These are phyloP conservation scores for Aspergillus sp. DNA, from an alignment of 2,329 filamentous ascomycete genomes.

Conservation along the genomic window DNA sequence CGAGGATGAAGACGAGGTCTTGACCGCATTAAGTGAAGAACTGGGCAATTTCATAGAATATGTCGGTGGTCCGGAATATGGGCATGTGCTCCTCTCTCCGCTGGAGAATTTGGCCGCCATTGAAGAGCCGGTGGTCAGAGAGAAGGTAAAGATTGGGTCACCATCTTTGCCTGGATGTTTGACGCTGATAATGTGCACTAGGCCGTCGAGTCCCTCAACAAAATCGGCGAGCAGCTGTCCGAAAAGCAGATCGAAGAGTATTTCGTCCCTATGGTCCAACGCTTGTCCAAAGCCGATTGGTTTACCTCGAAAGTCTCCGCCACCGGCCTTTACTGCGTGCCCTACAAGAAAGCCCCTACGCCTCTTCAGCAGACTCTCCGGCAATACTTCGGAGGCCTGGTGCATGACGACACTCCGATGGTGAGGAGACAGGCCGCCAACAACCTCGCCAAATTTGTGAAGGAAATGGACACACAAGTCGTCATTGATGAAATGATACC, in stretches of 20 bases:
- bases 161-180: neutral
- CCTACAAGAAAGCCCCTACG: constrained; percentile 86
- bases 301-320: constrained; percentile 99
- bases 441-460: constrained; percentile 95
- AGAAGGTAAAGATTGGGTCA: constrained; percentile 68
- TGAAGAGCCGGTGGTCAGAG: constrained; percentile 93
- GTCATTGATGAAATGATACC: constrained; percentile 99
- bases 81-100: constrained; percentile 93
- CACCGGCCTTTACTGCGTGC: constrained; percentile 88
- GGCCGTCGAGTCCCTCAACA: constrained; percentile 99
- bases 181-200: constrained; percentile 36
- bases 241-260: constrained; percentile 92
- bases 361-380: constrained; percentile 88
- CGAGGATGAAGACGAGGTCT: constrained; percentile 97
- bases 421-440: constrained; percentile 95
- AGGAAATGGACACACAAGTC: constrained; percentile 87
- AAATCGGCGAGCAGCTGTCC: constrained; percentile 92
- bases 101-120: constrained; percentile 98
- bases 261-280: constrained; percentile 92
- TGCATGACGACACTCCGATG: constrained; percentile 99
- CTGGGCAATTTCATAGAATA: constrained; percentile 96
- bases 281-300: constrained; percentile 98
- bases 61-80: constrained; percentile 89
- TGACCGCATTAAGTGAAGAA: constrained; percentile 95
- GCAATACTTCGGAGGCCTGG: constrained; percentile 86